phyloP scores from a whole-genome alignment of 164 flowering plant species.

The Vitis labrusca region DNA sequence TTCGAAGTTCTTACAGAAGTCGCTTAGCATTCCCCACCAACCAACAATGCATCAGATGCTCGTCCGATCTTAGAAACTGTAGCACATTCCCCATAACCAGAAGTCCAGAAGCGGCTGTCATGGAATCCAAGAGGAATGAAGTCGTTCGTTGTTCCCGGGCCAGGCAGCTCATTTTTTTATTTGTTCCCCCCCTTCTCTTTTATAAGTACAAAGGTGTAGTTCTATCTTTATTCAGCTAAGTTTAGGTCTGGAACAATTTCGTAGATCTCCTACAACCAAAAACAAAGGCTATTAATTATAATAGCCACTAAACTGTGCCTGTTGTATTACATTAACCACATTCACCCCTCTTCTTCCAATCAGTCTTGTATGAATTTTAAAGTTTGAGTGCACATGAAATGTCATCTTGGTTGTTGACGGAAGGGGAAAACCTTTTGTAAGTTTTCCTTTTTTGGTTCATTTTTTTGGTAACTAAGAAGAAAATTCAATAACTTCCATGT shows the following conservation, averaged over 20 bases:
- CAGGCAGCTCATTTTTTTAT: slow-evolving; percentile 33
- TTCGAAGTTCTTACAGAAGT: slow-evolving; percentile 37
- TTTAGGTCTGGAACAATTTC: slow-evolving; percentile 2
- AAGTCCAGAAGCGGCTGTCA: slow-evolving; percentile 32
- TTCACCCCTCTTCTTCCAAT: too few species aligned
- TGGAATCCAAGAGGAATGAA: slow-evolving; percentile 33
- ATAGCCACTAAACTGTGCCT: too few species aligned
- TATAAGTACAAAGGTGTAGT: slow-evolving; percentile 37
- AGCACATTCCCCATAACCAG: slow-evolving; percentile 16
- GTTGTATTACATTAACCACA: too few species aligned
- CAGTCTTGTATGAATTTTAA: too few species aligned
- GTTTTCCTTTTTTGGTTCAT: too few species aligned
- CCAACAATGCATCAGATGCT: slow-evolving; percentile 21
- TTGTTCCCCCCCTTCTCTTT: slow-evolving; percentile 1
- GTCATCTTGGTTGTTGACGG: too few species aligned
- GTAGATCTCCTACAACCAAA: too few species aligned
- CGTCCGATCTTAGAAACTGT: slow-evolving; percentile 21
- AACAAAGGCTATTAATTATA: too few species aligned
- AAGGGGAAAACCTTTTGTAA: too few species aligned
- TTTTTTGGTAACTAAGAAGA: too few species aligned
- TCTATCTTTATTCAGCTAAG: slow-evolving; percentile 42
- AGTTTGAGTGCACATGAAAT: too few species aligned
- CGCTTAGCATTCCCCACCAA: slow-evolving; percentile 27
- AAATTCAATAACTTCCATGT: too few species aligned
- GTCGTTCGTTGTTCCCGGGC: slow-evolving; percentile 33